phyloP scores from a whole-genome alignment of 2,329 filamentous ascomycete genomes.

The Sarocladium brachiariae region DNA sequence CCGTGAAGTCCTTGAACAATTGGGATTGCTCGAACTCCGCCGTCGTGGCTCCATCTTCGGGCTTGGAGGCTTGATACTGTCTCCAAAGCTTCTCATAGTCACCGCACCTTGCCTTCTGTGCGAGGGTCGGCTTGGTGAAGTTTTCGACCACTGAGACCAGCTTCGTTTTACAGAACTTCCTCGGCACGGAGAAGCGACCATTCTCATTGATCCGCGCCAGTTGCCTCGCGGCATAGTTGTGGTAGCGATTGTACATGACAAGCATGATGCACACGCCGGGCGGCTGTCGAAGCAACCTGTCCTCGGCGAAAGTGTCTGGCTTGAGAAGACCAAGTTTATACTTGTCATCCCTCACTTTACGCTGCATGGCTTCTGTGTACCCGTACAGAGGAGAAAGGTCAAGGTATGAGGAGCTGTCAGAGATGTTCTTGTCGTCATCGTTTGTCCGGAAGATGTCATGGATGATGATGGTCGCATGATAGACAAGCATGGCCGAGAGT shows the following conservation, averaged over 20 bases:
- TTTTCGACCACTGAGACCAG: background rate
- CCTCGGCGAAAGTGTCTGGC: conserved; percentile 62
- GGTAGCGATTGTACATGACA: conserved; percentile 63
- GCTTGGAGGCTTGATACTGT: background rate
- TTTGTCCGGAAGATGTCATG: conserved; percentile 35
- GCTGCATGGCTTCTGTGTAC: conserved; percentile 55
- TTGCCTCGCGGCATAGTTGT: conserved; percentile 60
- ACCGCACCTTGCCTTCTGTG: background rate
- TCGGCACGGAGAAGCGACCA: conserved; percentile 48
- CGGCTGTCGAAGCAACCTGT: conserved; percentile 58
- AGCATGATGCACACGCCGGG: conserved; percentile 61
- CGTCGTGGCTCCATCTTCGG: no score
- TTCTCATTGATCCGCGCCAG: conserved; percentile 61
- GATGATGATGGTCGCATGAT: conserved; percentile 58
- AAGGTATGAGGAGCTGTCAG: conserved; percentile 66
- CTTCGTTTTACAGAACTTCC: conserved; percentile 1
- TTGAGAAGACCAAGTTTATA: conserved; percentile 62
- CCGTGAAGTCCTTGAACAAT: background rate
- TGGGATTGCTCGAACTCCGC: background rate
- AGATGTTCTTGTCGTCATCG: conserved; percentile 54
- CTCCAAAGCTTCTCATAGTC: background rate
- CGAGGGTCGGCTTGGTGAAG: no score
- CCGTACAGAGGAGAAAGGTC: conserved; percentile 70
- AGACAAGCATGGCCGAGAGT: conserved; percentile 71
- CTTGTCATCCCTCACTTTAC: conserved; percentile 46